Percentiles rank a stretch among this genome's conserved stretches.
These are phyloP conservation scores for Parachaetomium inaequale DNA, from an alignment of 495 filamentous ascomycete genomes.

Conservation along the genomic window DNA sequence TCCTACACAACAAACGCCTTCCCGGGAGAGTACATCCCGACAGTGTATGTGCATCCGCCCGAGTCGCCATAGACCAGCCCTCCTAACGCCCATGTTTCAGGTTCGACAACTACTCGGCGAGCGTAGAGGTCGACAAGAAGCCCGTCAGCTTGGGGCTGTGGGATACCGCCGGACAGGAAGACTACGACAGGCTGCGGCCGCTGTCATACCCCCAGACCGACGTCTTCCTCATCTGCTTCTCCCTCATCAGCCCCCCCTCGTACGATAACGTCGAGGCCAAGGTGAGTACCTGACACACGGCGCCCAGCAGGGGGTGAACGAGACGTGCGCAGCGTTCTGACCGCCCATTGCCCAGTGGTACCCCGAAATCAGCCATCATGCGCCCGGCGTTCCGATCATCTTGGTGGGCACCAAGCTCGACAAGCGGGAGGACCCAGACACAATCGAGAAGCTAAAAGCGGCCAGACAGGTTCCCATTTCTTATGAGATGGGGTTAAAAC, in stretches of 20 bases:
- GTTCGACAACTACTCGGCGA: conserved; percentile 98
- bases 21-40: conserved; percentile 98
- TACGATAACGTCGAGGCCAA: conserved; percentile 98
- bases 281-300: conserved; percentile 48
- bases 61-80: conserved; percentile 60
- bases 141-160: conserved; percentile 95
- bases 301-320: neutral
- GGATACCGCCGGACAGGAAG: conserved; percentile 99
- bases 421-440: conserved; percentile 84
- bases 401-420: conserved; percentile 97
- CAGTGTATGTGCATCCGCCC: conserved; percentile 66
- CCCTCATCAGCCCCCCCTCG: conserved; percentile 92
- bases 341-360: conserved; percentile 64
- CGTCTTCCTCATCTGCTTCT: conserved; percentile 98
- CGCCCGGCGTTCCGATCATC: conserved; percentile 92
- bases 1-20: conserved; percentile 99
- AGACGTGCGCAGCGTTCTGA: conserved; percentile 18
- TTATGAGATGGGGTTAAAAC: conserved; percentile 79
- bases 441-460: conserved; percentile 68
- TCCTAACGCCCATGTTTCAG: conserved; percentile 47
- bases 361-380: conserved; percentile 95
- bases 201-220: conserved; percentile 98
- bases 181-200: conserved; percentile 93
- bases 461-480: conserved; percentile 87
- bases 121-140: conserved; percentile 96